Evolutionary conservation across 495 filamentous ascomycete genomes (phyloP), one percentile per base, ranked within the genome.

Genomic region (Penicillium roqueforti): DNA sequence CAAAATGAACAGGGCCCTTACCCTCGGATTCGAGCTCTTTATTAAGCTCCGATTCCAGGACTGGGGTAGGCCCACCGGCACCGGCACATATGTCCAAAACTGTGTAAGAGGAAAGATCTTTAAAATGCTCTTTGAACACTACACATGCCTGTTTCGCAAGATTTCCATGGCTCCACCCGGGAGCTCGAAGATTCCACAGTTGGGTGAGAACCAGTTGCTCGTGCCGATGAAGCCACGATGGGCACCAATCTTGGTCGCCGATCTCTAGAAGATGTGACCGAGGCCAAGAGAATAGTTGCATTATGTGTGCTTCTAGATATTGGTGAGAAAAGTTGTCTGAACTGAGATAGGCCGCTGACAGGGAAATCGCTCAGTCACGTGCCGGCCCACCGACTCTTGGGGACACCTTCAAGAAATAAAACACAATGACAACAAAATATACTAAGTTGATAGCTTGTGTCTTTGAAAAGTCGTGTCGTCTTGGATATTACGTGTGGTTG

Each of bases 81-180:
- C 87, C 87, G 16, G 87, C 83, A 66, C 86, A 88, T 67, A 89
- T 85, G 67, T 91, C 87, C 47, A 89, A 79, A 53, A 87, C 81
- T 16, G 77, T 78, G 61, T 82, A 78, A 6, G 60, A 72, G 26
- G 70, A 72, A 1, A 74, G 60, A 36, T 69, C 61, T 41, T 22
- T 25, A 57, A 71, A 25, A 80, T 78, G 43, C 67, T 68, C 46
- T 56, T 71, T 67, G 22, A 86, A 71, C 34, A 80, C 69, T 47
- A 68, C 63, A 54, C 62, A 60, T 47, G 69, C 65, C 20, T 61
- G 60, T 1, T 53, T 60, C 1, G 54, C 53, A 3, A 60, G 53
- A 14, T 49, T 57, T 28, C 63, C 58, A 45, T 60, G 53, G 54
- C 58, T 57, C 20, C 61, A 64, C 14, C 54, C 32, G 2, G 54